These are phyloP conservation scores for Pseudohyphozyma bogoriensis DNA, from an alignment of 768 basidiomycete genomes.

Conservation along the genomic window DNA sequence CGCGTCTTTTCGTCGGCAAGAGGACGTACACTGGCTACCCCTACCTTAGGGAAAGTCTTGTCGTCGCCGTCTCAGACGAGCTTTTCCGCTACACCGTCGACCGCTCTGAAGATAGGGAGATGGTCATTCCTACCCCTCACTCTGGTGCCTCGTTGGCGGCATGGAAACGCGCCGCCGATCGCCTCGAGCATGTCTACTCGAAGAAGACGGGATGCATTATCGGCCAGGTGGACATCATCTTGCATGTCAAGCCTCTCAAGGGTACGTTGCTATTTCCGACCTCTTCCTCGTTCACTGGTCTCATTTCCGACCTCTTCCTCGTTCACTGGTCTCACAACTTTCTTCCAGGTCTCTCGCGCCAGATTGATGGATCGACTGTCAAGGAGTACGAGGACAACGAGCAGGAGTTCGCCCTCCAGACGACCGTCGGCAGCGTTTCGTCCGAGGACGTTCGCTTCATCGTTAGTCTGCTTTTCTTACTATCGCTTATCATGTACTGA, in stretches of 20 bases:
- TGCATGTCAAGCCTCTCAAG: conserved; percentile 85
- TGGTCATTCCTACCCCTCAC: conserved; percentile 42
- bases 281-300: not conserved
- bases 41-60: conserved; percentile 82
- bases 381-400: conserved; percentile 95
- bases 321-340: not conserved
- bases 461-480: conserved; percentile 28
- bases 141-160: conserved; percentile 44
- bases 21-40: conserved; percentile 82
- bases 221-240: conserved; percentile 63
- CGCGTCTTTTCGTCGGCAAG: conserved; percentile 61
- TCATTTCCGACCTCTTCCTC: not conserved
- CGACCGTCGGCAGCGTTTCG: conserved; percentile 64
- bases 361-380: conserved; percentile 80
- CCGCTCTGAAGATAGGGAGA: conserved; percentile 43
- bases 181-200: conserved; percentile 73
- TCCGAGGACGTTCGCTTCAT: conserved; percentile 70
- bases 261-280: conserved; percentile 45
- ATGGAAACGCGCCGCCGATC: conserved; percentile 75
- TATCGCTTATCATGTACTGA: too few relatives aligned
- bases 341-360: conserved; percentile 64
- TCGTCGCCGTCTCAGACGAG: conserved; percentile 75
- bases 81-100: conserved; percentile 67
- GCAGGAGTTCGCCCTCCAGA: conserved; percentile 74
- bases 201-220: conserved; percentile 81